A percentile compares a stretch with the other conserved stretches of the same genome.
These are phyloP conservation scores for Baeospora myosura DNA, from an alignment of 1,284 basidiomycete species.

Conservation along the genomic window DNA sequence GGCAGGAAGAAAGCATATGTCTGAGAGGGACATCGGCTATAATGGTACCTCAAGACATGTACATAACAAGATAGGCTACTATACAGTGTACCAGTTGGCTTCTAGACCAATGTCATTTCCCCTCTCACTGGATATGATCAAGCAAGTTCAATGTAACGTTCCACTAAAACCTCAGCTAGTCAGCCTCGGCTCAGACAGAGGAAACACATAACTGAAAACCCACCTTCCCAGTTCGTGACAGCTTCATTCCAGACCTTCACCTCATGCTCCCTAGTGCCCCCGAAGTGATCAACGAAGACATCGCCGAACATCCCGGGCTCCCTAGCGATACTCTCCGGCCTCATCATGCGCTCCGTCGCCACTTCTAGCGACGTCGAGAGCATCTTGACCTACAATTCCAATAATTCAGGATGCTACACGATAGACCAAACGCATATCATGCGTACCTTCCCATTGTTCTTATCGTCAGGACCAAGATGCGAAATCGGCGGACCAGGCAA, in stretches of 20 bases:
- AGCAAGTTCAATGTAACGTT: constrained; percentile 68
- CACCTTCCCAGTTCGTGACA: constrained; percentile 92
- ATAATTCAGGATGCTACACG: constrained; percentile 5
- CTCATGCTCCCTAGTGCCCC: constrained; percentile 87
- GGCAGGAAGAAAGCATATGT: no score
- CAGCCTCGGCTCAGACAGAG: background rate
- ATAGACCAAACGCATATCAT: constrained; percentile 6
- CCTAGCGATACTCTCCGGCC: constrained; percentile 70
- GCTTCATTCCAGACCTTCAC: constrained; percentile 81
- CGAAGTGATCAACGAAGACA: constrained; percentile 89
- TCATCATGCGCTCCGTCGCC: constrained; percentile 79
- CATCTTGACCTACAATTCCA: constrained; percentile 47
- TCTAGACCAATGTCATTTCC: no score
- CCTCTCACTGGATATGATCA: no score
- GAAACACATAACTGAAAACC: constrained; percentile 18
- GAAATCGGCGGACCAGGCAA: constrained; percentile 71
- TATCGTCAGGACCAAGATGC: constrained; percentile 49
- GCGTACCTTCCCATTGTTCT: constrained; percentile 46
- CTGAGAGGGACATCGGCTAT: no score
- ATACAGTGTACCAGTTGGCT: no score
- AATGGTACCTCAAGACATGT: constrained; percentile 7
- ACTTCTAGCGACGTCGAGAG: constrained; percentile 72
- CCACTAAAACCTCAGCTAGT: constrained; percentile 42
- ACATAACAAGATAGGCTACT: no score
- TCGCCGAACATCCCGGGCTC: constrained; percentile 72